Conservation (phyloP, 768 basidiomycete species). For the Termitomyces bulborhizus region DNA sequence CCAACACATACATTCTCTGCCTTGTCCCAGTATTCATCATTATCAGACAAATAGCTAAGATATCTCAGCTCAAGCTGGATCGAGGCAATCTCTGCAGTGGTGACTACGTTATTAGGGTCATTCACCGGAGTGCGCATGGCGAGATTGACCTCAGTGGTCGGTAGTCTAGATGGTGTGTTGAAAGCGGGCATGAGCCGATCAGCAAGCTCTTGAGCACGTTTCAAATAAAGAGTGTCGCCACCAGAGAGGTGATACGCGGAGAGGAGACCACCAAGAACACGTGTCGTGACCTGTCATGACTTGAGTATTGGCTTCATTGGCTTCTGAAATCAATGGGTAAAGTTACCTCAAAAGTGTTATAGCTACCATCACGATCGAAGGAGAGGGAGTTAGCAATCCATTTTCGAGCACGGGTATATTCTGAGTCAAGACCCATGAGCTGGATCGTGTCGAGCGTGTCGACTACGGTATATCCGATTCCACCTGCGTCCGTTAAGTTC, state of each 20-base stretch:
- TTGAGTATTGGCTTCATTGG: not conserved
- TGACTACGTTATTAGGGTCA: conserved; percentile 58
- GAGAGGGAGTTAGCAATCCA: conserved; percentile 70
- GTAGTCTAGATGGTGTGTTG: conserved; percentile 76
- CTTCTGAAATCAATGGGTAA: not conserved
- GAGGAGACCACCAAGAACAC: conserved; percentile 85
- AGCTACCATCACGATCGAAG: conserved; percentile 77
- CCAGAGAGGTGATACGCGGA: conserved; percentile 81
- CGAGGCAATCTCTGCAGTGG: conserved; percentile 81
- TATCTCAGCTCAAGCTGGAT: conserved; percentile 91
- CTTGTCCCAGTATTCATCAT: conserved; percentile 78
- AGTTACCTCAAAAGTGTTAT: conserved; percentile 86
- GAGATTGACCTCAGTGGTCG: conserved; percentile 73
- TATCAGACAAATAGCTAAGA: conserved; percentile 68
- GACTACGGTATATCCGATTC: conserved; percentile 86
- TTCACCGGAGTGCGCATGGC: conserved; percentile 51
- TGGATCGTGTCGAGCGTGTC: conserved; percentile 89
- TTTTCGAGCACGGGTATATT: conserved; percentile 70
- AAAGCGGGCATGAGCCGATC: conserved; percentile 81
- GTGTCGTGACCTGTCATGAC: conserved; percentile 73
- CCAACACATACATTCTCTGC: conserved; percentile 54
- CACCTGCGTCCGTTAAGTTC: conserved; percentile 72
- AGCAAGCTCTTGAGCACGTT: conserved; percentile 76
- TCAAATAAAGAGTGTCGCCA: conserved; percentile 65
- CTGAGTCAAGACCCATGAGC: conserved; percentile 77